Conservation (phyloP, 805 yeast genomes). For the Myxozyma nipponensis region DNA sequence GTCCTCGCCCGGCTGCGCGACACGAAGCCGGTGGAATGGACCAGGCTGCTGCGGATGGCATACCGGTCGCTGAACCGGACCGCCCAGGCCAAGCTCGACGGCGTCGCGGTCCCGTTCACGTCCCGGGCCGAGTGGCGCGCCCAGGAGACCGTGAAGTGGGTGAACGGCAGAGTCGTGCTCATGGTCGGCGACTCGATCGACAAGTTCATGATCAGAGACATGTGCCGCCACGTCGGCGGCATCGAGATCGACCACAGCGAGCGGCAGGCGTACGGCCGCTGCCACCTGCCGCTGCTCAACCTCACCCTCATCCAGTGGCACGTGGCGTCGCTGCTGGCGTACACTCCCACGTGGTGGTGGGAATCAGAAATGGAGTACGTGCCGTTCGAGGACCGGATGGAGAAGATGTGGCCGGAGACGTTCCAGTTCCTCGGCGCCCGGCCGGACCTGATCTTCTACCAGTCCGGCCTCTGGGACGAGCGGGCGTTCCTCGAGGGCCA, state of each 20-base stretch:
- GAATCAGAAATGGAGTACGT: constrained; percentile 2
- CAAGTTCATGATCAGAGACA: constrained; percentile 3
- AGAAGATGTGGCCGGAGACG: constrained; percentile 1
- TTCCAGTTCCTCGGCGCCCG: constrained; percentile 1
- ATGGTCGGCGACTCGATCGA: constrained; percentile 26
- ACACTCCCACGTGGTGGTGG: constrained; percentile 17
- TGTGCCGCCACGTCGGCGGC: constrained; percentile 11
- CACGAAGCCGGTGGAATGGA: not conserved
- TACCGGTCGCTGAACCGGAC: not conserved
- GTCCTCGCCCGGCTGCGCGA: not conserved
- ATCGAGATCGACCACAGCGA: not conserved
- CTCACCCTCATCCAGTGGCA: constrained; percentile 14
- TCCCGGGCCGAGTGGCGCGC: not conserved
- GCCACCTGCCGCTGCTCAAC: constrained; percentile 11
- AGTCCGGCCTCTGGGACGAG: constrained; percentile 16
- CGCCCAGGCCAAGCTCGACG: not conserved
- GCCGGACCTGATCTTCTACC: constrained; percentile 10
- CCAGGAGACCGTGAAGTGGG: constrained; percentile 6
- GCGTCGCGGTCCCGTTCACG: not conserved
- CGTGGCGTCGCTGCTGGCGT: constrained; percentile 5
- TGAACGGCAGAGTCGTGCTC: constrained; percentile 11
- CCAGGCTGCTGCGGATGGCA: not conserved
- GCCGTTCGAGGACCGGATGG: constrained; percentile 12
- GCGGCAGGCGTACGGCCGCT: constrained; percentile 4
- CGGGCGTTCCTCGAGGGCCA: constrained; percentile 3